Conservation (phyloP, 192 early-diverging fungal genomes). For the Rhizophagus prolifer region DNA sequence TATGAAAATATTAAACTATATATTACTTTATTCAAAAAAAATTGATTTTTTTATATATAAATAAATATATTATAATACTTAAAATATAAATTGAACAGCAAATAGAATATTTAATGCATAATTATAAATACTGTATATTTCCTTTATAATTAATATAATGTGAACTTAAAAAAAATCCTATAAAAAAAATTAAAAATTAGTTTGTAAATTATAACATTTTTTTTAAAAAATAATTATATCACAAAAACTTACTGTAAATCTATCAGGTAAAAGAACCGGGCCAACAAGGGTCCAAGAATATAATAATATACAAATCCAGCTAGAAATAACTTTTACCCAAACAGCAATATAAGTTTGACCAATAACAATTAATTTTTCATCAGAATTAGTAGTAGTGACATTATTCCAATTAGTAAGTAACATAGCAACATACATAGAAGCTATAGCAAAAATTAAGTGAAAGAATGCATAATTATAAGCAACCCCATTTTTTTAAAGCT, state of each 20-base stretch:
- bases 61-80: too few relatives aligned
- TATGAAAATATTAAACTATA: too few relatives aligned
- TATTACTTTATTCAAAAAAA: too few relatives aligned
- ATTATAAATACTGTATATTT: too few relatives aligned
- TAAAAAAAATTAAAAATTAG: neutral
- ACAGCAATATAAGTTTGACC: slow-evolving; percentile 88
- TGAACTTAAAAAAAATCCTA: neutral
- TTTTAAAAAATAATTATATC: neutral
- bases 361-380: slow-evolving; percentile 63
- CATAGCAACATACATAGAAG: slow-evolving; percentile 94
- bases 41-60: too few relatives aligned
- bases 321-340: slow-evolving; percentile 88
- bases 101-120: too few relatives aligned
- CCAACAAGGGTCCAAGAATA: slow-evolving; percentile 88
- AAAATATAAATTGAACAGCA: too few relatives aligned
- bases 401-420: slow-evolving; percentile 82
- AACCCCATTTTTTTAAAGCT: slow-evolving; percentile 67
- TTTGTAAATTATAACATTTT: neutral
- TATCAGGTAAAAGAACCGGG: slow-evolving; percentile 83
- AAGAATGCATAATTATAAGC: slow-evolving; percentile 92
- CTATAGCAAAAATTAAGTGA: slow-evolving; percentile 88
- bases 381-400: slow-evolving; percentile 42
- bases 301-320: slow-evolving; percentile 69
- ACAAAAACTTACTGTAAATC: slow-evolving; percentile 42
- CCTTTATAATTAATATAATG: too few relatives aligned